Evolutionary conservation across 495 filamentous ascomycete species (phyloP).

Genomic region (Lepidopterella palustris): DNA sequence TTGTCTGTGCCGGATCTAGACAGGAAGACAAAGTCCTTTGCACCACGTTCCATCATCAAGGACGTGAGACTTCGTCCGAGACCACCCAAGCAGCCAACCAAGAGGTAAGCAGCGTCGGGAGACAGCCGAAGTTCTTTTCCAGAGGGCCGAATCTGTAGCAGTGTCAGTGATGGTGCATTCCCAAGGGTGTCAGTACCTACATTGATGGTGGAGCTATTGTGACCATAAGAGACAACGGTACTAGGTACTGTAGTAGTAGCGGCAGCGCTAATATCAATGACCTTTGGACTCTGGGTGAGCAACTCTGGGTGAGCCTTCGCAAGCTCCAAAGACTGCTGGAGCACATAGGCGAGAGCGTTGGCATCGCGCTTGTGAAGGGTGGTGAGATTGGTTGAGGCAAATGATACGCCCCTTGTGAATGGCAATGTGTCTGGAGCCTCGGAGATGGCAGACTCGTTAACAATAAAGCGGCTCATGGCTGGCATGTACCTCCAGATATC

Average conservation of each 20-base stretch:
- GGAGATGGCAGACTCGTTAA: background rate
- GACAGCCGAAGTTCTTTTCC: background rate
- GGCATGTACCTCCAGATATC: background rate
- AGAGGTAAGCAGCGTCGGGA: conserved; percentile 12
- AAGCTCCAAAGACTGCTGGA: background rate
- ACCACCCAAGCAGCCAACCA: conserved; percentile 19
- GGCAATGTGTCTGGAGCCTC: background rate
- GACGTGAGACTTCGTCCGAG: conserved; percentile 13
- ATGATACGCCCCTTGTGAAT: background rate
- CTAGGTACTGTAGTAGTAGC: too few species aligned
- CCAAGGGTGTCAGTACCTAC: too few species aligned
- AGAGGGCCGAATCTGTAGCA: background rate
- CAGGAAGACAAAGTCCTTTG: conserved; percentile 11
- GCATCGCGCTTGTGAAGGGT: background rate
- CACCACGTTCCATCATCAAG: conserved; percentile 20
- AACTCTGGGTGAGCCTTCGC: background rate
- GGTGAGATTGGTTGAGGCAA: background rate
- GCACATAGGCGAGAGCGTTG: background rate
- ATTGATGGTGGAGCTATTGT: too few species aligned
- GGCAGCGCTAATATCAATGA: background rate
- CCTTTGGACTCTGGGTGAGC: background rate
- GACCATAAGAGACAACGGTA: too few species aligned
- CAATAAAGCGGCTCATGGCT: background rate
- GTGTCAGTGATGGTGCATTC: too few species aligned
- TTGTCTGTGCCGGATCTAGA: conserved; percentile 8